Conservation (phyloP, 1,139 yeast genomes). For the Tardiomyces blankii region DNA sequence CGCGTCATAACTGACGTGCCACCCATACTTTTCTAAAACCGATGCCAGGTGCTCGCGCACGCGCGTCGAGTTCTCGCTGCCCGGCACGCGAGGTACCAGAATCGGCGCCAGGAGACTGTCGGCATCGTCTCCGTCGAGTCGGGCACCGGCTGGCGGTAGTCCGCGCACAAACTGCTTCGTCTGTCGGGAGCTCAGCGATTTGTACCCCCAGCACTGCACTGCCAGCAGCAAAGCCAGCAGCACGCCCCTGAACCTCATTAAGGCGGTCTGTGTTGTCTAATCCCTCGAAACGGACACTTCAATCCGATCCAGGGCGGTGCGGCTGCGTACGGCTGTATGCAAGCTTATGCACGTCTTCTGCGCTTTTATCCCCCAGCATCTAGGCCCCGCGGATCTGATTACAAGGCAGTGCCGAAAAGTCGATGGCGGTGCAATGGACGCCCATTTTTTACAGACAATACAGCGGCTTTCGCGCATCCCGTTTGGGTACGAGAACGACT, state of each 20-base stretch:
- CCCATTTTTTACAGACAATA: not conserved
- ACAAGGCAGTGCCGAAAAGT: no score
- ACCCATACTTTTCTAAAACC: constrained; percentile 11
- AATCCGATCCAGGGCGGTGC: no score
- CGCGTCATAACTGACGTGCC: constrained; percentile 32
- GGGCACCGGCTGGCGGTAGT: not conserved
- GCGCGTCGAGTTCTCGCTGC: constrained; percentile 30
- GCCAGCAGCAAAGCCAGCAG: not conserved
- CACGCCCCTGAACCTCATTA: not conserved
- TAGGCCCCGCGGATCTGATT: no score
- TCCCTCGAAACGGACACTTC: not conserved
- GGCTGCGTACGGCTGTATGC: no score
- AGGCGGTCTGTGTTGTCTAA: not conserved
- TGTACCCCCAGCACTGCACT: not conserved
- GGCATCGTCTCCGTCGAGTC: not conserved
- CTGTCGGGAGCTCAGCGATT: not conserved
- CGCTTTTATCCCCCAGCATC: no score
- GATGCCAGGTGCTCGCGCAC: constrained; percentile 23
- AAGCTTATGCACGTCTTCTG: no score
- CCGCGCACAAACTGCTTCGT: not conserved
- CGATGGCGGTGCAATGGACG: not conserved
- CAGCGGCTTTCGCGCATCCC: not conserved
- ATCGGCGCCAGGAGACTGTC: constrained; percentile 12
- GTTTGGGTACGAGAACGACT: constrained; percentile 1
- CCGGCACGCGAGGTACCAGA: constrained; percentile 30